Conservation (phyloP, 805 yeast species). For the Saccharomyces jurei region DNA sequence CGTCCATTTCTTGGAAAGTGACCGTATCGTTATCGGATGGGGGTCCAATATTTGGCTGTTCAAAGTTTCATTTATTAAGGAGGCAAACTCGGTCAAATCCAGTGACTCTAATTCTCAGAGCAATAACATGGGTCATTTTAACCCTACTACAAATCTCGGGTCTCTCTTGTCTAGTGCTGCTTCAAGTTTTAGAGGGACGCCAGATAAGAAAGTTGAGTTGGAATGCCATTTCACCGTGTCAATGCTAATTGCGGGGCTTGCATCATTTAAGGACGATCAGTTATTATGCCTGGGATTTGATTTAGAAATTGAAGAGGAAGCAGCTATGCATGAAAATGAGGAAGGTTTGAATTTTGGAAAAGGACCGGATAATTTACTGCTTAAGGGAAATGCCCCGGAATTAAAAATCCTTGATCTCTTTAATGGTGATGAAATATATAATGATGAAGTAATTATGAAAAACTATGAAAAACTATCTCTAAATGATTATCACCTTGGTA, state of each 20-base stretch:
- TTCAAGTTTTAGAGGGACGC: constrained; percentile 40
- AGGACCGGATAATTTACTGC: constrained; percentile 17
- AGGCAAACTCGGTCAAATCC: constrained; percentile 10
- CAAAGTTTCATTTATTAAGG: constrained; percentile 34
- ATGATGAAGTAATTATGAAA: constrained; percentile 66
- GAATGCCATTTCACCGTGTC: constrained; percentile 35
- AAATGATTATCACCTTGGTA: constrained; percentile 71
- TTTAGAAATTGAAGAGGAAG: constrained; percentile 23
- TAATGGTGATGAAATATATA: constrained; percentile 65
- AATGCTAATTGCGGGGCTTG: constrained; percentile 62
- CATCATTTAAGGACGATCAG: constrained; percentile 65
- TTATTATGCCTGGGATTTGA: constrained; percentile 37
- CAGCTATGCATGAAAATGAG: constrained; percentile 25
- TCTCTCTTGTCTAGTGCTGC: constrained; percentile 34
- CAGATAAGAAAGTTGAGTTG: constrained; percentile 35
- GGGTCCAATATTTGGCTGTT: constrained; percentile 67
- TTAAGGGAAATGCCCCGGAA: constrained; percentile 49
- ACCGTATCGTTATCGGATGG: constrained; percentile 76
- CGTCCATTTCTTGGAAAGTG: constrained; percentile 54
- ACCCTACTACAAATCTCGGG: constrained; percentile 14
- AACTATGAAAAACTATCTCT: constrained; percentile 53
- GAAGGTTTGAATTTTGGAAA: constrained; percentile 29
- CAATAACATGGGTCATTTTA: not conserved
- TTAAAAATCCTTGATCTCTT: constrained; percentile 55
- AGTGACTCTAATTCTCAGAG: not conserved